Percentiles rank a stretch among this genome's conserved stretches.
Evolutionary conservation across 2,329 filamentous ascomycete species (phyloP).

Genomic region (Fusarium aywerte): DNA sequence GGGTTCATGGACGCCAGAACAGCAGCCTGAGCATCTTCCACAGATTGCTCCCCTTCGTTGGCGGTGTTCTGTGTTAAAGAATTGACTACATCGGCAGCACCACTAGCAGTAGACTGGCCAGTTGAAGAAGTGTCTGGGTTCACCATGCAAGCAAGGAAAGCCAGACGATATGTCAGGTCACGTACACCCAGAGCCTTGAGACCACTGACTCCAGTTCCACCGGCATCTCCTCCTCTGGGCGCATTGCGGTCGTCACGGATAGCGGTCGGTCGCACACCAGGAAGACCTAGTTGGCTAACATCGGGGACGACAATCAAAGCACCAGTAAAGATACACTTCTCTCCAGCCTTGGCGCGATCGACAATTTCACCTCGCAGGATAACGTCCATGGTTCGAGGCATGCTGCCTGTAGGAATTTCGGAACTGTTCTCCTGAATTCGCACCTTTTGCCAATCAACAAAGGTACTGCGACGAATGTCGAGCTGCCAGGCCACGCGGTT

Average conservation of each 20-base stretch:
- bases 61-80: constrained; percentile 74
- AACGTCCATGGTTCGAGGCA: constrained; percentile 98
- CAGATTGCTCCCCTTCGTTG: constrained; percentile 73
- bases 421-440: constrained; percentile 98
- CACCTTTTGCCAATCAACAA: constrained; percentile 99
- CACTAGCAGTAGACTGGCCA: constrained; percentile 73
- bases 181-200: constrained; percentile 93
- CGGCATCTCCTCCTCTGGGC: constrained; percentile 79
- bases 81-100: constrained; percentile 82
- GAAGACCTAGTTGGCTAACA: constrained; percentile 92
- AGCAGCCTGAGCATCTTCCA: constrained; percentile 88
- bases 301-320: constrained; percentile 96
- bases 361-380: constrained; percentile 97
- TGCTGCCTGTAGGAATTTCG: constrained; percentile 97
- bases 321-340: constrained; percentile 98
- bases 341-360: constrained; percentile 94
- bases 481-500: constrained; percentile 95
- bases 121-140: constrained; percentile 86
- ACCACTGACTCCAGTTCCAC: constrained; percentile 85
- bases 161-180: constrained; percentile 92
- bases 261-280: constrained; percentile 84
- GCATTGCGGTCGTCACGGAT: constrained; percentile 83
- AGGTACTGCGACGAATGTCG: constrained; percentile 97
- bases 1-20: constrained; percentile 87
- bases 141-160: constrained; percentile 98